phyloP scores from a whole-genome alignment of 1,139 yeast genomes.

The Meyerozyma athensensis region DNA sequence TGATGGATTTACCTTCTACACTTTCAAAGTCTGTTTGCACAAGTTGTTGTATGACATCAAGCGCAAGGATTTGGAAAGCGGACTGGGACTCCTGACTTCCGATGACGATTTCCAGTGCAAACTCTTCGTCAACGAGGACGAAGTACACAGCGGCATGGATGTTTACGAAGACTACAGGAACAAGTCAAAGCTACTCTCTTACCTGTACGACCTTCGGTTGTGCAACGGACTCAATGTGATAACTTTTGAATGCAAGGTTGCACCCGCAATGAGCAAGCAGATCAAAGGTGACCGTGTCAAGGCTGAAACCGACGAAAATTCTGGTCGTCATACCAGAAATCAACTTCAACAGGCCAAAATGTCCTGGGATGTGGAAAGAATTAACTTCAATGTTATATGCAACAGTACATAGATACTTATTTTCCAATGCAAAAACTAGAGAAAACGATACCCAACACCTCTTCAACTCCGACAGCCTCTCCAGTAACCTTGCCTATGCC shows the following conservation, averaged over 20 bases:
- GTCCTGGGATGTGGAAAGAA: slow-evolving; percentile 46
- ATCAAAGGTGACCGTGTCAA: slow-evolving; percentile 10
- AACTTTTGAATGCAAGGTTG: slow-evolving; percentile 43
- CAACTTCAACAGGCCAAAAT: slow-evolving; percentile 44
- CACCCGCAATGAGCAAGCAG: slow-evolving; percentile 16
- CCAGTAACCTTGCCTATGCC: slow-evolving; percentile 95
- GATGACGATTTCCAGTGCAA: slow-evolving; percentile 41
- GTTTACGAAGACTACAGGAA: slow-evolving; percentile 29
- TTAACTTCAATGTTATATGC: slow-evolving; percentile 20
- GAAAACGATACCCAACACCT: slow-evolving; percentile 84
- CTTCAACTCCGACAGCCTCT: slow-evolving; percentile 83
- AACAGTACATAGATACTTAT: slow-evolving; percentile 22
- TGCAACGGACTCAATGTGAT: slow-evolving; percentile 45
- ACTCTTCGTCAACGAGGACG: slow-evolving; percentile 47
- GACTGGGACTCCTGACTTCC: slow-evolving; percentile 12
- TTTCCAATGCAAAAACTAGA: slow-evolving; percentile 93
- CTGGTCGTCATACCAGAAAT: slow-evolving; percentile 45
- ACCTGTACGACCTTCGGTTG: slow-evolving; percentile 47
- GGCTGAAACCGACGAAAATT: slow-evolving; percentile 10
- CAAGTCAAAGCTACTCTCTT: slow-evolving; percentile 20
- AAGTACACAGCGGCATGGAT: slow-evolving; percentile 36
- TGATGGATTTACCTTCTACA: slow-evolving; percentile 39
- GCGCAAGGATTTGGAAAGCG: slow-evolving; percentile 11
- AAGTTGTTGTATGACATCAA: slow-evolving; percentile 27
- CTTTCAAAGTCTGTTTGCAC: slow-evolving; percentile 42